A percentile compares a stretch with the other conserved stretches of the same genome.
Evolutionary conservation across 1,284 basidiomycete genomes (phyloP).

Genomic region (Apiotrichum brassicae): DNA sequence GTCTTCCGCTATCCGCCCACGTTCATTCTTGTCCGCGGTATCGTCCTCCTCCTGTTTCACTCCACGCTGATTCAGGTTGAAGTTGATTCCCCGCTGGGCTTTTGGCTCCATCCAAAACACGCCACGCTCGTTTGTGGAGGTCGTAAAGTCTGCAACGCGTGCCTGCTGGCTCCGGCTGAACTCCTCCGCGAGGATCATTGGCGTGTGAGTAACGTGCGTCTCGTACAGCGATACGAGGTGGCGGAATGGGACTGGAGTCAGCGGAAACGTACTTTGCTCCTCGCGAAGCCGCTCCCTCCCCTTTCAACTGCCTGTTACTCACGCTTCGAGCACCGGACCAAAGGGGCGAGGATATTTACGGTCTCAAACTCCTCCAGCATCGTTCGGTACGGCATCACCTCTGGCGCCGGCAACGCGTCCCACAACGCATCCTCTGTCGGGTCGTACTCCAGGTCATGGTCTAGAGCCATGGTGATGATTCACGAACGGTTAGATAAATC

Average conservation of each 20-base stretch:
- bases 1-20: background rate
- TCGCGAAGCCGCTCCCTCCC: no score
- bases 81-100: background rate
- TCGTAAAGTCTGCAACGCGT: conserved; percentile 54
- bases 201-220: conserved; percentile 55
- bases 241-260: conserved; percentile 51
- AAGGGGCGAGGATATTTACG: conserved; percentile 52
- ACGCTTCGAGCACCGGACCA: conserved; percentile 56
- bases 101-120: conserved; percentile 49
- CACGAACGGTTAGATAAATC: no score
- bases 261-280: background rate
- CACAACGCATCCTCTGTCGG: conserved; percentile 4
- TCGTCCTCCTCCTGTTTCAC: background rate
- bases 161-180: conserved; percentile 54
- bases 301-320: background rate
- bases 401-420: conserved; percentile 32
- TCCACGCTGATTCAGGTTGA: background rate
- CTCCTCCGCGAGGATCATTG: conserved; percentile 57
- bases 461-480: conserved; percentile 1
- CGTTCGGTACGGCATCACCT: conserved; percentile 45
- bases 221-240: conserved; percentile 55
- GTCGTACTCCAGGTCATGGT: conserved; percentile 1
- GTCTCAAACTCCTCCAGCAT: conserved; percentile 48
- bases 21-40: background rate
- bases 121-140: conserved; percentile 51